Base-by-base conservation (phyloP, 441 rosid genomes). In the Lepidium campestre region DNA sequence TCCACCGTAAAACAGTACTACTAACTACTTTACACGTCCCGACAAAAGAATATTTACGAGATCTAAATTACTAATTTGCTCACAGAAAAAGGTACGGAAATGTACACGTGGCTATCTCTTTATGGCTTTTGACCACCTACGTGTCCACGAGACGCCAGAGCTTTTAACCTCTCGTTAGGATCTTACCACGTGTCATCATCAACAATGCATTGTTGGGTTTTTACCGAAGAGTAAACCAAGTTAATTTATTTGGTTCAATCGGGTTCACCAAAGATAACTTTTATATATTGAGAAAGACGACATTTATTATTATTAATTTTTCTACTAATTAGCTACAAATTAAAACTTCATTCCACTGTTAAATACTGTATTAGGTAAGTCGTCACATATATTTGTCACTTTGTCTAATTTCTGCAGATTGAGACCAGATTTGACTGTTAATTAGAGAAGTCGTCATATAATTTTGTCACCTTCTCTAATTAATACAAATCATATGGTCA, bases 51-150 rank as follows among this genome's bases (percentile, higher is more conserved):
- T 13, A 8, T 45, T 45, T n/a, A 48, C 18, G 11, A 15, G 50
- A 53, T 10, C 2, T 53, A 10, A 18, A 29, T 14, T 10, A 14
- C n/a, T n/a, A 65, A 19, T 20, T 10, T 17, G 9, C 14, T 42
- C 37, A 42, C 18, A 49, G n/a, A 32, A 56, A 13, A 14, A n/a
- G 12, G 66, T 72, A 72, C 71, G 71, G 69, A 42, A 11, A 14
- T 0, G 3, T 31, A 18, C 23, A 65, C 66, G 66, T 65, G 71
- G 58, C 54, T 0, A 10, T 17, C 20, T 22, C 39, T 12, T 31
- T 71, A 17, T 57, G 67, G 61, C 39, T 5, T 64, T 72, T 65
- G 71, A 65, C 76, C 66, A 57, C 7, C 20, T 17, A 57, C 76
- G 71, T 72, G 35, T 57, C 53, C 22, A 10, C 35, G 12, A 65